Conservation (phyloP, 371 early-diverging fungal genomes). For the Circinella minor region DNA sequence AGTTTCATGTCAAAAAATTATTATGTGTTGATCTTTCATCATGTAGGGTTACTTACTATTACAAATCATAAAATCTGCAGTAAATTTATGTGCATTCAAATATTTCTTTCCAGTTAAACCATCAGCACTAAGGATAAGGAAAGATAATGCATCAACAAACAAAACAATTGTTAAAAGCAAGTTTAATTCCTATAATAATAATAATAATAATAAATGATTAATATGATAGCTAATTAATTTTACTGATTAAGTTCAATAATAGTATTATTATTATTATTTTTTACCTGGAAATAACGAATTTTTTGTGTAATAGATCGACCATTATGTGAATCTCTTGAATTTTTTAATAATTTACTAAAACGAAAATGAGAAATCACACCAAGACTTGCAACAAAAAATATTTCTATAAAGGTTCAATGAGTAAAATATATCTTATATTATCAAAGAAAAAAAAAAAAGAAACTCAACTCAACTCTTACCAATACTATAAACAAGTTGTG, state of each 20-base stretch:
- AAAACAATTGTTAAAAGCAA: slow-evolving; percentile 38
- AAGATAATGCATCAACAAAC: slow-evolving; percentile 30
- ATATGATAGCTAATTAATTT: too few relatives aligned
- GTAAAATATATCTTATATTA: too few relatives aligned
- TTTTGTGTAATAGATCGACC: slow-evolving; percentile 36
- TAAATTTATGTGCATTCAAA: slow-evolving; percentile 43
- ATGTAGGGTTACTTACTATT: slow-evolving; percentile 32
- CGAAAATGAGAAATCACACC: slow-evolving; percentile 52
- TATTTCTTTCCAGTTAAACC: slow-evolving; percentile 34
- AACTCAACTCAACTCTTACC: slow-evolving; percentile 29
- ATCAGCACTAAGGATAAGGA: slow-evolving; percentile 49
- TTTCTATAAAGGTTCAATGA: slow-evolving; percentile 21
- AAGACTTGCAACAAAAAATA: slow-evolving; percentile 40
- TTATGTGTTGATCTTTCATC: too few relatives aligned
- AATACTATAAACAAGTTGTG: slow-evolving; percentile 48
- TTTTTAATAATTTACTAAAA: slow-evolving; percentile 40
- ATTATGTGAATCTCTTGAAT: slow-evolving; percentile 30
- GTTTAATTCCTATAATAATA: slow-evolving; percentile 43
- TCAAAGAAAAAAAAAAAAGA: not conserved
- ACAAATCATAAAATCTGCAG: slow-evolving; percentile 51
- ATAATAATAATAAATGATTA: not conserved
- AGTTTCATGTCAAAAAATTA: too few relatives aligned
- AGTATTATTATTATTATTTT: too few relatives aligned
- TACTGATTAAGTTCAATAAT: too few relatives aligned
- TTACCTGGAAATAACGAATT: slow-evolving; percentile 45